These are phyloP conservation scores for Cenchrus americanus DNA, from an alignment of 176 grass and related monocot genomes.

Conservation along the genomic window DNA sequence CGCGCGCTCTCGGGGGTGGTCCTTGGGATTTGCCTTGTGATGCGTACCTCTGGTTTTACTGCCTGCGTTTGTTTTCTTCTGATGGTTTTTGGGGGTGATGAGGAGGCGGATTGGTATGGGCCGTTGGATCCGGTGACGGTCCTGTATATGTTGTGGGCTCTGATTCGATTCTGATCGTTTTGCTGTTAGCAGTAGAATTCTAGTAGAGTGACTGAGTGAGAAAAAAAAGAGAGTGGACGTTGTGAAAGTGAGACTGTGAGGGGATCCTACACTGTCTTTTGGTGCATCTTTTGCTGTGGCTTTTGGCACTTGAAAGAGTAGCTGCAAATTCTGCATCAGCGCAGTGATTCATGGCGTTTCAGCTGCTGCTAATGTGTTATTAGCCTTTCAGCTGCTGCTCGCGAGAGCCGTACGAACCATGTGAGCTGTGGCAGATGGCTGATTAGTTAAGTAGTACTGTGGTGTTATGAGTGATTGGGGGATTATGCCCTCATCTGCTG, in stretches of 20 bases:
- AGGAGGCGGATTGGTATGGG: background rate
- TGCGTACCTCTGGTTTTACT: background rate
- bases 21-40: background rate
- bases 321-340: background rate
- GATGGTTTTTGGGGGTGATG: background rate
- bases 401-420: background rate
- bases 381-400: background rate
- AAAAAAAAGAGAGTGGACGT: background rate
- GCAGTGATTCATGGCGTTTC: background rate
- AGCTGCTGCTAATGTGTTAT: background rate
- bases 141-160: background rate
- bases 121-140: constrained; percentile 30
- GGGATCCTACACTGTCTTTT: background rate
- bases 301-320: background rate
- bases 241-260: background rate
- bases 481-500: background rate
- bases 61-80: background rate
- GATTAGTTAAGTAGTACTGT: background rate
- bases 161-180: constrained; percentile 30
- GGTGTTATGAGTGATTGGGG: background rate
- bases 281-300: background rate
- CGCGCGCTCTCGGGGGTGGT: background rate
- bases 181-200: background rate
- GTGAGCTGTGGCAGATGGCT: background rate
- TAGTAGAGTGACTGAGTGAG: background rate